phyloP scores from a whole-genome alignment of 306 rosid genomes.

The Dryas octopetala region DNA sequence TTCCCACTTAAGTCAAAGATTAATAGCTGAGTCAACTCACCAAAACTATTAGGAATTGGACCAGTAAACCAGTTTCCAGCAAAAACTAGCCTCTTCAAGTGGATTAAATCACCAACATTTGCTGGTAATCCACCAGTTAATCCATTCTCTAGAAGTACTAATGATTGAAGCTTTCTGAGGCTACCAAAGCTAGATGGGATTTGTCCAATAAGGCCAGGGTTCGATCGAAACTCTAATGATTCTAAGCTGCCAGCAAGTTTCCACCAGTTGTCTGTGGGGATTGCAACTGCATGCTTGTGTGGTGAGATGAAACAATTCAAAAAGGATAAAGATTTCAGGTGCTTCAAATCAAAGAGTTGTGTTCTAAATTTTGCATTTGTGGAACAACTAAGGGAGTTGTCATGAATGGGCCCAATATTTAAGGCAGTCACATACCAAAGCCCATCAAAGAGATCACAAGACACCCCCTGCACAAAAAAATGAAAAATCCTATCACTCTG shows the following conservation, averaged over 20 bases:
- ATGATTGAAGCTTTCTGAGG: conserved; percentile 72
- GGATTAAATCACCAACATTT: conserved; percentile 49
- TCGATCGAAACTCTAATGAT: conserved; percentile 74
- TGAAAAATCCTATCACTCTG: not conserved
- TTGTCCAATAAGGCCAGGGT: conserved; percentile 59
- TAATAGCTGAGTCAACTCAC: conserved; percentile 46
- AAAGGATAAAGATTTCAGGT: conserved; percentile 64
- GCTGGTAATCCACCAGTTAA: conserved; percentile 62
- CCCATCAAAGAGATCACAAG: conserved; percentile 83
- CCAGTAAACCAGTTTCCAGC: conserved; percentile 58
- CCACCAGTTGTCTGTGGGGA: conserved; percentile 67
- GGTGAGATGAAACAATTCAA: conserved; percentile 68
- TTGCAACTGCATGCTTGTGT: conserved; percentile 36
- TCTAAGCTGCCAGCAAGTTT: conserved; percentile 59
- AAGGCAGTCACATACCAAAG: conserved; percentile 78
- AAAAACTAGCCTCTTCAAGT: conserved; percentile 67
- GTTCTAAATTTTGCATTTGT: conserved; percentile 49
- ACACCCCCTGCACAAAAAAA: conserved; percentile 69
- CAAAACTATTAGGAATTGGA: conserved; percentile 49
- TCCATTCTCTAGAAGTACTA: conserved; percentile 62
- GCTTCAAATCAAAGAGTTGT: conserved; percentile 59
- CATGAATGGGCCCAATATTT: conserved; percentile 76
- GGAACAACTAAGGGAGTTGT: conserved; percentile 72
- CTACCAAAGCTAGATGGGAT: conserved; percentile 55
- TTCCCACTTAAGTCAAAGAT: conserved; percentile 81